Evolutionary conservation across 1,139 yeast species (phyloP), one percentile per base, ranked within the genome.

Genomic region (Tardiomyces depauwii): DNA sequence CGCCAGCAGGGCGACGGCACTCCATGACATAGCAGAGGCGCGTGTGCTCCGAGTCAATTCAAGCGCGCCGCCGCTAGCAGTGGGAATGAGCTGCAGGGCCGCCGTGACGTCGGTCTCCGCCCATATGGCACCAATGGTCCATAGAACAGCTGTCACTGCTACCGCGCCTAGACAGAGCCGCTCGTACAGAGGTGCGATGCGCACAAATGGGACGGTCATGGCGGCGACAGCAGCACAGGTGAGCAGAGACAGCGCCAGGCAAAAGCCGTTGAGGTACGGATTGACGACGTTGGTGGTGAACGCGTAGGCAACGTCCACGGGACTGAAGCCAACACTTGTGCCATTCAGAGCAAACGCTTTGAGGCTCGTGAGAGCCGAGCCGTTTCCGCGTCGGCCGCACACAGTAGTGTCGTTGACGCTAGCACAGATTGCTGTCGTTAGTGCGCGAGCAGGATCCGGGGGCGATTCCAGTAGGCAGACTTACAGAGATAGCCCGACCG

Each of bases 91-190:
- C 6, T 60, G 55, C 2, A 60, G 54, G 2, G 76, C 71, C 0
- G 82, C 67, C 40, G 65, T 66, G 0, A 72, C 70, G 0, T 84
- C 84, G 43, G 80, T 80, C 52, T 79, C 80, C 44, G 74, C 74
- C 68, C 86, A 73, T 74, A 82, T 78, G 1, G 86, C 72, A 0
- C 87, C 87, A 42, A 80, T 62, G 0, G 85, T 84, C 84, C 87
- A 80, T 2, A 80, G 47, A 11, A 80, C 54, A 23, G 73, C 65
- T 44, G 72, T 59, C 0, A 66, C 47, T 0, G 71, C 62, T 3
- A 75, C 62, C 18, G 74, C 49, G 0, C 64, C 58, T 33, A 74
- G 53, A 10, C 68, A 58, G 2, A 67, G 51, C 44, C 64, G 68
- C 18, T 27, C 43, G 18, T 27, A 27, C 65, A 62, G 4, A 70